A percentile compares a stretch with the other conserved stretches of the same genome.
phyloP scores from a whole-genome alignment of 352 stramenopile genomes.

The Thraustotheca clavata region DNA sequence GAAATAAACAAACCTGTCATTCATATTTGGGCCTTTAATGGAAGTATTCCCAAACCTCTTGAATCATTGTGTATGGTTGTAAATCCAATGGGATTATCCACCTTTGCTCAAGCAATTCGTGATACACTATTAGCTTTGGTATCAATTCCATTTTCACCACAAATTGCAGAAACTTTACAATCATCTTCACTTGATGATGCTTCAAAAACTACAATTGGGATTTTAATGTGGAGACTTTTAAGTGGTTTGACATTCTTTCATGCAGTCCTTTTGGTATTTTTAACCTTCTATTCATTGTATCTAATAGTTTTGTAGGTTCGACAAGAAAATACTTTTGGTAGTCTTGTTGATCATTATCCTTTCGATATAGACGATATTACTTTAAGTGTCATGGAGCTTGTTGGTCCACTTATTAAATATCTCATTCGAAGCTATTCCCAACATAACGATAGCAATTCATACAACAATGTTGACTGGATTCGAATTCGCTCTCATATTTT shows the following conservation, averaged over 20 bases:
- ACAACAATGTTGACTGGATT: neutral
- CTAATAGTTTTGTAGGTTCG: slow-evolving; percentile 9
- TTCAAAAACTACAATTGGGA: neutral
- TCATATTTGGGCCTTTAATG: neutral
- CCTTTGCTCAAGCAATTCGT: neutral
- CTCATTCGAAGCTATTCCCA: neutral
- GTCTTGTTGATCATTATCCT: neutral
- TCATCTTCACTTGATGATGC: neutral
- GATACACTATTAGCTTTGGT: neutral
- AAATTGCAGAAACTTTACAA: neutral
- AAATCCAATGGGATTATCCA: neutral
- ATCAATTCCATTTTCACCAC: slow-evolving; percentile 14
- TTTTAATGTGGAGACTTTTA: slow-evolving; percentile 6
- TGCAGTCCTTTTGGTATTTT: slow-evolving; percentile 6
- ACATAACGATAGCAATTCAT: neutral
- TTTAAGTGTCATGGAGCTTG: slow-evolving; percentile 8
- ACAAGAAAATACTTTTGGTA: slow-evolving; percentile 1
- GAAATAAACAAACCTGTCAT: neutral
- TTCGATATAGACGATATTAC: neutral
- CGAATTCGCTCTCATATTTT: neutral
- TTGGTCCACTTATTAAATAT: neutral
- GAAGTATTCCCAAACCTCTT: neutral
- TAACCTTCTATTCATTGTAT: neutral
- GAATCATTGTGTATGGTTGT: neutral
- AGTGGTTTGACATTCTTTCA: slow-evolving; percentile 15